Percentiles rank a stretch among this genome's conserved stretches.
phyloP scores from a whole-genome alignment of 257 asterid species.

The Lithospermum erythrorhizon region DNA sequence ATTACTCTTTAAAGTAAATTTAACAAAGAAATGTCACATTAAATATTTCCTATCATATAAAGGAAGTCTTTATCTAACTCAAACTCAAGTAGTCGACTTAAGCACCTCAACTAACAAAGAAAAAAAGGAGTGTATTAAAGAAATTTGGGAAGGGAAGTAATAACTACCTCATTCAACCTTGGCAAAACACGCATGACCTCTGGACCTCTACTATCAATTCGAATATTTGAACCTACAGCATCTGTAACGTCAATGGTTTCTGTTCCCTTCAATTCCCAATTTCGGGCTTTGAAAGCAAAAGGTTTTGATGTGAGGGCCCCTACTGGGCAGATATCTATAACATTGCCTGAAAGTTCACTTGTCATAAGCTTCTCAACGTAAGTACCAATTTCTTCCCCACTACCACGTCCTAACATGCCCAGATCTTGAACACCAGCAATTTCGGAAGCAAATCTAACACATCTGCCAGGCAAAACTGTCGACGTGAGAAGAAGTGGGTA shows the following conservation, averaged over 20 bases:
- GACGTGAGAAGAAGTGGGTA: constrained; percentile 12
- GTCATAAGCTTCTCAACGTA: constrained; percentile 95
- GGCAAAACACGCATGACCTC: constrained; percentile 94
- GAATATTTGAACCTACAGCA: constrained; percentile 98
- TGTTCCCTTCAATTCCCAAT: constrained; percentile 97
- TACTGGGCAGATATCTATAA: constrained; percentile 96
- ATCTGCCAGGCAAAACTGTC: constrained; percentile 40
- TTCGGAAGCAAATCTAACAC: constrained; percentile 93
- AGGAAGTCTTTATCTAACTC: neutral
- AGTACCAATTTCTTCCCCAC: constrained; percentile 99
- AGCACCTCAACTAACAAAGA: constrained; percentile 1
- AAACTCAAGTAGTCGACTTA: neutral
- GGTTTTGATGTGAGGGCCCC: constrained; percentile 99
- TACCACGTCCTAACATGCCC: constrained; percentile 98
- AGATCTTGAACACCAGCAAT: constrained; percentile 96
- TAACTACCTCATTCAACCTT: constrained; percentile 80
- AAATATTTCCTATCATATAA: neutral
- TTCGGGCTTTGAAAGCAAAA: constrained; percentile 97
- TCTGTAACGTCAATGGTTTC: constrained; percentile 98
- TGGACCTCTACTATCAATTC: constrained; percentile 98
- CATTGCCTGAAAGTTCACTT: constrained; percentile 97
- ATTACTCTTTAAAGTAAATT: too few species aligned
- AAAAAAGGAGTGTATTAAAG: neutral
- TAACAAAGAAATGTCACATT: neutral
- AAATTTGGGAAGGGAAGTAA: neutral